Evolutionary conservation across 2,329 filamentous ascomycete species (phyloP), one percentile per base, ranked within the genome.

Genomic region (Aspergillus sclerotialis): DNA sequence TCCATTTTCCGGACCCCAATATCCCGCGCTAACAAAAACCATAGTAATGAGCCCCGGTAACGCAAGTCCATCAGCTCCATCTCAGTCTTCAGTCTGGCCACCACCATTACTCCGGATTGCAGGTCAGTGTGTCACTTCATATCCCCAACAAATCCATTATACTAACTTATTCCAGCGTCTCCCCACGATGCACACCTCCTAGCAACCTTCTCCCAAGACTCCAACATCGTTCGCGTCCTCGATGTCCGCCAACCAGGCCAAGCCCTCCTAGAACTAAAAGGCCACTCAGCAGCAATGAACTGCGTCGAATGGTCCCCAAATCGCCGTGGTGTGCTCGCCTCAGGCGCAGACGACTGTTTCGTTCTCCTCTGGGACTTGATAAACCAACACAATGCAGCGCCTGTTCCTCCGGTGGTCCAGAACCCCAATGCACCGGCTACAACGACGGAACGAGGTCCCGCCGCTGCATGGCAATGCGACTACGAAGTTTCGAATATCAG

Each of bases 171-270:
- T 5, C 26, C 30, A 70, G 92, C 90, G 9, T 96, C 90, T 1
- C 92, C 92, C 2, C 90, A 96, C 53, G 92, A 98, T 60, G 84
- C 87, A 5, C 89, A 98, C 58, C 78, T 98, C 21, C 77, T 98
- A 23, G 90, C 90, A n/a, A 98, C 92, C 0, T 96, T 98, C 60
- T 90, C 92, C 12, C 82, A 88, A 54, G 92, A 96, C 57, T 94
- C 86, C 4, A 89, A 82, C 50, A 70, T 94, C 21, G 89, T 98
- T 55, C 86, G 92, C 30, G 94, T 98, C 35, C 78, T 98, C 18
- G 92, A 98, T 53, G 90, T 96, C 3, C 82, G 92, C 31, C 92
- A 98, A 63, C 92, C 92, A 0, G 92, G 92, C 5, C 92, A 95
- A 62, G 92, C 92, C 2, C 74, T 98, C 4, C 76, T 98, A 16